Evolutionary conservation across 2,329 filamentous ascomycete genomes (phyloP), one percentile per base, ranked within the genome.

Genomic region (Trichophaea hybrida): DNA sequence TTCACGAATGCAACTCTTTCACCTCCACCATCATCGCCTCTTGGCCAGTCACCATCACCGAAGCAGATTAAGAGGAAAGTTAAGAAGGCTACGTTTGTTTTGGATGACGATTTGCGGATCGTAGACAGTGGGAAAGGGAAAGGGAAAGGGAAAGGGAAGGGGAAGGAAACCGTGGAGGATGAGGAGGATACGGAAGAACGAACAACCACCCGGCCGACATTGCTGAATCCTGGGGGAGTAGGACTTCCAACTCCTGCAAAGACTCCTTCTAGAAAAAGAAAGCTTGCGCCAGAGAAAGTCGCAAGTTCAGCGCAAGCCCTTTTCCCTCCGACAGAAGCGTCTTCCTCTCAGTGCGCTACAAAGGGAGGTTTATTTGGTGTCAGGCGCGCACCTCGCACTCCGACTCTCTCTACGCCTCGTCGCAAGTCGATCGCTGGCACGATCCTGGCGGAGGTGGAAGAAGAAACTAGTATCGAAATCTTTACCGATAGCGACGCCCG

Each of bases 401-500:
- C 68, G 75, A 86, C 13, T 85, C 87, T 62, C 73, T n/a, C 31
- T n/a, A 53, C 50, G 13, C 50, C 50, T 15, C 32, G 50, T 35
- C 32, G 33, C 32, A 53, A 37, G 34, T n/a, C 44, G 44, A 8
- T 8, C 24, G 50, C 34, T 17, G 34, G 12, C 12, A 31, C 13
- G 17, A 55, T 44, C n/a, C 8, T n/a, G 38, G 8, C 72, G 6
- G 78, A 81, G 55, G 77, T 79, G n/a, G 73, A 76, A 6, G 77
- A 80, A 46, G 74, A 77, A 46, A 59, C 61, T 12, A 71, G 76
- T n/a, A 86, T 90, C 66, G 72, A 79, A 64, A 87, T 91, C 68
- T 91, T 82, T 69, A 89, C 84, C 44, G 86, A 93, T 71, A 81
- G 86, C 0, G 84, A 88, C 64, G 89, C 94, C 66, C 82, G 84